phyloP scores from a whole-genome alignment of 208 protist genomes.

The Giardia duodenalis region DNA sequence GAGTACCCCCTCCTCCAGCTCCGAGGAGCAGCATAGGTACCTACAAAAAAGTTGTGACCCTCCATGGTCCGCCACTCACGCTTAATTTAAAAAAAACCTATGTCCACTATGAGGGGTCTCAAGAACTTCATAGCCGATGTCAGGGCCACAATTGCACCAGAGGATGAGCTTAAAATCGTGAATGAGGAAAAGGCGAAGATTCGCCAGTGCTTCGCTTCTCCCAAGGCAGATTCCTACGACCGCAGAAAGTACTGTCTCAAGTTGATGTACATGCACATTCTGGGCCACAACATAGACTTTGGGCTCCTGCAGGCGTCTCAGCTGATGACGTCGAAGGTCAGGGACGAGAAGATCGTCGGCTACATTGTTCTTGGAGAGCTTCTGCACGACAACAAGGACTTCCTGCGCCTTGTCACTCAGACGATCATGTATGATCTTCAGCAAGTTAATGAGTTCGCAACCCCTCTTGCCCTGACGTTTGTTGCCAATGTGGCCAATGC shows the following conservation, averaged over 20 bases:
- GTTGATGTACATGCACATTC: slow-evolving; percentile 96
- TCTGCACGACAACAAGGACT: slow-evolving; percentile 80
- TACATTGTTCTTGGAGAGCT: slow-evolving; percentile 81
- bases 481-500: slow-evolving; percentile 86
- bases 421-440: slow-evolving; percentile 79
- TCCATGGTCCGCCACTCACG: too few species aligned
- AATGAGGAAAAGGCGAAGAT: slow-evolving; percentile 96
- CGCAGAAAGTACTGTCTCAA: slow-evolving; percentile 98
- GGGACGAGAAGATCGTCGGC: slow-evolving; percentile 87
- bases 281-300: slow-evolving; percentile 96
- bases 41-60: too few species aligned
- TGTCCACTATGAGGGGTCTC: slow-evolving; percentile 31
- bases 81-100: neutral
- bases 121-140: slow-evolving; percentile 36
- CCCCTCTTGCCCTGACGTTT: slow-evolving; percentile 77
- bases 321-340: slow-evolving; percentile 68
- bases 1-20: too few species aligned
- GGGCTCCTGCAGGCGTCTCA: slow-evolving; percentile 93
- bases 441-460: slow-evolving; percentile 62
- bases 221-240: slow-evolving; percentile 65
- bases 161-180: slow-evolving; percentile 75
- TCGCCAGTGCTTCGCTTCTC: slow-evolving; percentile 76
- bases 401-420: slow-evolving; percentile 88
- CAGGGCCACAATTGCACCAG: slow-evolving; percentile 48
- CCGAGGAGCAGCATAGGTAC: too few species aligned